Base-by-base conservation (phyloP, 345 rosid genomes). In the Erucastrum elatum region DNA sequence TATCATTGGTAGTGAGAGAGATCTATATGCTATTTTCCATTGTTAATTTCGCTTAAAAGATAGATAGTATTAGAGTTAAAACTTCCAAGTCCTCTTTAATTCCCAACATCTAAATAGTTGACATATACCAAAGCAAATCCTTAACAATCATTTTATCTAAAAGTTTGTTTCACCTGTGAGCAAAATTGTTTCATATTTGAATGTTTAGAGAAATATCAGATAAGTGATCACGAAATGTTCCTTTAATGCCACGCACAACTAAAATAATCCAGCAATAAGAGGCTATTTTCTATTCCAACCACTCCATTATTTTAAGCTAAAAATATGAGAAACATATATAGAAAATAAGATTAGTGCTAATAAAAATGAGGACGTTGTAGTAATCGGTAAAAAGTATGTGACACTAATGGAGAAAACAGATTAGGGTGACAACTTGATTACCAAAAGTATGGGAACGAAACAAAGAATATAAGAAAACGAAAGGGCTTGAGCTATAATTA, bases 361-460 rank as follows among this genome's bases (percentile, higher is more conserved):
- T 10, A 33, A 35, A 3, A 59, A 8, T 0, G 5, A 25, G 31
- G 53, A 58, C n/a, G 35, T 35, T 11, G 2, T 29, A 16, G 17
- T 17, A 16, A 33, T 11, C 2, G 16, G 10, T 12, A 58, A 35
- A 35, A 34, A 34, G 75, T 16, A 60, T 33, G 21, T 11, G 8
- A 61, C 58, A 8, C 3, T 4, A 29, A n/a, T 56, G 2, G 51
- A 34, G 33, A 70, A 61, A 71, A 39, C 49, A 30, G 66, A 53
- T 0, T 10, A 0, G 4, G 78, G 75, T 68, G 2, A 53, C 55
- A 62, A 60, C 3, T 3, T 11, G 64, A 16, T 2, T 1, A 29
- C 0, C 46, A 53, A 74, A 61, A 63, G 71, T 62, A 68, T 64
- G 33, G 79, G 67, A n/a, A 10, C 25, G 1, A 55, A 80, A 63